Conservation (phyloP, 192 early-diverging fungal genomes). For the Glomus cerebriforme region DNA sequence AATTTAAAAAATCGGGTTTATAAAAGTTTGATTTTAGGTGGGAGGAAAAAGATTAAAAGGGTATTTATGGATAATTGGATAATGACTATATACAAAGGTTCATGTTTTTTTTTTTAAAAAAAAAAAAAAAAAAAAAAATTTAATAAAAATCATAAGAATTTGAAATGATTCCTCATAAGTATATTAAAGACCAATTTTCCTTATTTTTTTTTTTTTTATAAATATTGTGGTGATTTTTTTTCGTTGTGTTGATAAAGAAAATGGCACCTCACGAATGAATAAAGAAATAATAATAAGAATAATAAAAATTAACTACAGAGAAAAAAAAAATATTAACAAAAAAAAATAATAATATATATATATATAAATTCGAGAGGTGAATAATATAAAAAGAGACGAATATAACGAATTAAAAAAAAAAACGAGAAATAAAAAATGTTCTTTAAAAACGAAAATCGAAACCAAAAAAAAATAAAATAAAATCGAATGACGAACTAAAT, state of each 20-base stretch:
- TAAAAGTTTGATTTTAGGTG: neutral
- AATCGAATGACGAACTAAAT: too few species aligned
- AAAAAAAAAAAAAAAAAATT: too few species aligned
- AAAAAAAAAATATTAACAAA: neutral
- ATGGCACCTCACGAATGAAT: neutral
- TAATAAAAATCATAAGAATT: neutral
- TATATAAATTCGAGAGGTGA: neutral
- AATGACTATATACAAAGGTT: neutral
- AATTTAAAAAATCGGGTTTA: neutral
- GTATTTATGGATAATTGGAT: neutral
- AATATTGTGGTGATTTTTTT: neutral
- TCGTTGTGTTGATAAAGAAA: neutral
- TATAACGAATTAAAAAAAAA: neutral
- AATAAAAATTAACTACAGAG: neutral
- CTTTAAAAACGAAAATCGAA: neutral
- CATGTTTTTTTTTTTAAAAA: neutral
- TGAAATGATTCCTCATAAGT: neutral
- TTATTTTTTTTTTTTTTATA: neutral
- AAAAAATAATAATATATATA: neutral
- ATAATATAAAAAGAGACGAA: neutral
- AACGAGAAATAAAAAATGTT: neutral
- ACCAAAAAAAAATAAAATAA: neutral
- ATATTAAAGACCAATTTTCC: neutral
- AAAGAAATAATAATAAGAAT: neutral
- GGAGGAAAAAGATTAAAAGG: neutral